These are phyloP conservation scores for Haplographium delicatum DNA, from an alignment of 495 filamentous ascomycete species.

Conservation along the genomic window DNA sequence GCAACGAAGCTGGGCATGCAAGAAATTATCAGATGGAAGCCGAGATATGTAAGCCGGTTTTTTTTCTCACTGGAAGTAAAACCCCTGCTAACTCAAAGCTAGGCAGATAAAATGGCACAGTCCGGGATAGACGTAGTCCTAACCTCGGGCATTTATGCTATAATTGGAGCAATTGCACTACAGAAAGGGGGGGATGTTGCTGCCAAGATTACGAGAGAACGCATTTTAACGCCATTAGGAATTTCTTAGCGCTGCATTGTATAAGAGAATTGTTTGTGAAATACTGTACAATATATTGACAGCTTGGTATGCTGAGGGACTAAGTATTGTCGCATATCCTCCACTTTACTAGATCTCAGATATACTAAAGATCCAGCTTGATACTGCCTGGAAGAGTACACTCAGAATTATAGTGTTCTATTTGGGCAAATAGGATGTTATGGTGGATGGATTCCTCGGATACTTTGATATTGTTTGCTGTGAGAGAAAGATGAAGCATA, in stretches of 20 bases:
- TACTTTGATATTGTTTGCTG: no score
- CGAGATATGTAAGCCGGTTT: conserved; percentile 69
- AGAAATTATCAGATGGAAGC: conserved; percentile 81
- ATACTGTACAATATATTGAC: conserved; percentile 27
- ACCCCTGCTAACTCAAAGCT: conserved; percentile 11
- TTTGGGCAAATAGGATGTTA: no score
- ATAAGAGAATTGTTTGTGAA: conserved; percentile 7
- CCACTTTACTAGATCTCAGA: no score
- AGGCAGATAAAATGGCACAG: no score
- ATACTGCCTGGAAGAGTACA: no score
- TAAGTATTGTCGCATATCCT: no score
- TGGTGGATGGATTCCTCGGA: no score
- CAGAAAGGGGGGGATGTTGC: conserved; percentile 80
- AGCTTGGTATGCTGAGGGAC: no score
- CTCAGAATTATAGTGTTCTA: no score
- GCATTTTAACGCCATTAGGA: conserved; percentile 53
- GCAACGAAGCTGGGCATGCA: conserved; percentile 63
- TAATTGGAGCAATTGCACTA: conserved; percentile 81
- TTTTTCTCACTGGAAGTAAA: no score
- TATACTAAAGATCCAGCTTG: no score
- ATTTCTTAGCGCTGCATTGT: conserved; percentile 15
- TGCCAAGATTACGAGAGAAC: conserved; percentile 65
- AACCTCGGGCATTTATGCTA: conserved; percentile 71
- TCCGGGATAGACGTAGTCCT: conserved; percentile 72
- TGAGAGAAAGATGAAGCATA: no score